Evolutionary conservation across 225 moss, liverwort and hornwort genomes (phyloP).

Genomic region (Physcomitrium patens): DNA sequence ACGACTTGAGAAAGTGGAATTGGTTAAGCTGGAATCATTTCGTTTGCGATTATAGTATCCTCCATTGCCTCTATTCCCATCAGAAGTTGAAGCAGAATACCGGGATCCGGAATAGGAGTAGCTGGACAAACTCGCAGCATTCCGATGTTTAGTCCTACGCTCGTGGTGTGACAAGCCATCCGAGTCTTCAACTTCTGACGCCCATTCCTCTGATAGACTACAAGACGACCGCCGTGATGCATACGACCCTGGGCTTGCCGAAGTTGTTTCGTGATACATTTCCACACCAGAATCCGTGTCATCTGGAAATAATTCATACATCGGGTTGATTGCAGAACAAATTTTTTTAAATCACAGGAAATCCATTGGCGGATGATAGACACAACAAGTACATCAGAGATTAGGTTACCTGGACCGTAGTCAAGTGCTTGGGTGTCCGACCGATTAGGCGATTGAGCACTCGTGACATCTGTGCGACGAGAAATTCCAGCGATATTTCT

Average conservation of each 20-base stretch:
- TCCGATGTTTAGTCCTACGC: constrained; percentile 25
- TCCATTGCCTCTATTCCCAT: constrained; percentile 22
- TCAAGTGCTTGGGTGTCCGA: constrained; percentile 32
- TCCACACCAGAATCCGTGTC: constrained; percentile 61
- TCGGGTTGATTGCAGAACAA: not conserved
- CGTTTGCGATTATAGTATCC: constrained; percentile 27
- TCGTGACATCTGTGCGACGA: constrained; percentile 37
- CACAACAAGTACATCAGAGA: not conserved
- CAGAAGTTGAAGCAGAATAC: constrained; percentile 21
- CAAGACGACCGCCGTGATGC: constrained; percentile 37
- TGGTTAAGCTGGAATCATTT: constrained; percentile 13
- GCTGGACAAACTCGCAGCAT: constrained; percentile 26
- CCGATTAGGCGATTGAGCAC: constrained; percentile 41
- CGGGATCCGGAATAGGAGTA: constrained; percentile 26
- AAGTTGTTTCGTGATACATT: constrained; percentile 59
- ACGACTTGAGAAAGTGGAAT: constrained; percentile 30
- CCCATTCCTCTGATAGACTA: constrained; percentile 39
- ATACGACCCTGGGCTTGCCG: constrained; percentile 48
- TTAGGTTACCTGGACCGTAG: constrained; percentile 54
- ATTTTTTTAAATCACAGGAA: not conserved
- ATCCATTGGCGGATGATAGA: not conserved
- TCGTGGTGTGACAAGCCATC: constrained; percentile 38
- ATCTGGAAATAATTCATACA: constrained; percentile 27
- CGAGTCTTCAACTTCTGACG: constrained; percentile 45
- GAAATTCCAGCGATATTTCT: constrained; percentile 38